Evolutionary conservation across 805 yeast genomes (phyloP), one percentile per base, ranked within the genome.

Genomic region (Nematodospora valgi): DNA sequence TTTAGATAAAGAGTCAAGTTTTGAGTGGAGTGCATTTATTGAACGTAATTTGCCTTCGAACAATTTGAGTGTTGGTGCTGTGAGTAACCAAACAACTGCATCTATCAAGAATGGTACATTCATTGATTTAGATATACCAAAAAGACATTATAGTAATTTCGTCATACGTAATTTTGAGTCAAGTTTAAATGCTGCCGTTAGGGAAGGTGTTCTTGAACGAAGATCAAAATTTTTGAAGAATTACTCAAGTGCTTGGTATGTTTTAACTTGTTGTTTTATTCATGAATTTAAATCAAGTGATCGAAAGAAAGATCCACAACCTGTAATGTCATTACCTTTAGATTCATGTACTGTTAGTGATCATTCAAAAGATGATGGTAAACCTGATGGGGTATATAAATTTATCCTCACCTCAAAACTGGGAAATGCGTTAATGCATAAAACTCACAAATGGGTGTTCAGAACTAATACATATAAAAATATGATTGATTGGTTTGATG

Each of bases 391-490:
- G 3, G 64, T 63, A 39, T 80, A 79, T 56, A 88, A 88, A 62
- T 93, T 91, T 59, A 85, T 88, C 8, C 65, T 91, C 41, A 78
- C 76, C 45, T 78, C 88, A 12, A 86, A 83, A 50, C 66, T 56
- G 54, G 80, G 81, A 44, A 77, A 79, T 41, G 93, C 93, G 10
- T 63, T 83, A 40, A 70, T 86, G 43, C 82, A 80, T 43, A 72
- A 86, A 51, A 86, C 87, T 27, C 97, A 89, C 62, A 88, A 87
- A 50, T 87, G 93, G 86, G 93, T 89, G n/a, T 89, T 91, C 66
- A 74, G 95, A 45, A 82, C 94, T n/a, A 93, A 85, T 51, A 75
- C 83, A 32, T 84, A 83, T 49, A 83, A 80, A 27, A 59, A 73
- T 21, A 86, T 88, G 91, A 77, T 82, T 56, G 72, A 69, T 25